phyloP scores from a whole-genome alignment of 805 yeast species.

The Yamadazyma philogaea region DNA sequence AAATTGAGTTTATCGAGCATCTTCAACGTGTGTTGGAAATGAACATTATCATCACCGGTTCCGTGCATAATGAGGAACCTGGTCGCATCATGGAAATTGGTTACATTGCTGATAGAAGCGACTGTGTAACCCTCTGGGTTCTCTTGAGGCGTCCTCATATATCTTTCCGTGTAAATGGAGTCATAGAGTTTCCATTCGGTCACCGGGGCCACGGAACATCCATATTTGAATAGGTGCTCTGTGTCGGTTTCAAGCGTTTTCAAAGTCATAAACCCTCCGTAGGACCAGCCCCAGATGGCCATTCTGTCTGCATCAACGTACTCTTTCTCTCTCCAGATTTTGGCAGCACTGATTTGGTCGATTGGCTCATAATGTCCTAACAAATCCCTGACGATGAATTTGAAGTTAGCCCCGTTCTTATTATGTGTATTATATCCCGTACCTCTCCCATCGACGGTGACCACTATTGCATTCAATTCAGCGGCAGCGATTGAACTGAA shows the following conservation, averaged over 20 bases:
- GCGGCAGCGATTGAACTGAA: constrained; percentile 80
- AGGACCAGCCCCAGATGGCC: constrained; percentile 98
- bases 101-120: constrained; percentile 55
- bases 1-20: constrained; percentile 66
- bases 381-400: constrained; percentile 75
- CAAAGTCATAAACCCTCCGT: constrained; percentile 91
- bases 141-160: constrained; percentile 78
- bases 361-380: constrained; percentile 78
- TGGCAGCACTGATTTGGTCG: constrained; percentile 87
- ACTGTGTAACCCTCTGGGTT: constrained; percentile 61
- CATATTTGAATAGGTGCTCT: constrained; percentile 69
- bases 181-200: constrained; percentile 93
- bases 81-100: constrained; percentile 50
- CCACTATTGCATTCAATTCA: constrained; percentile 77
- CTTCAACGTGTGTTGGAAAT: constrained; percentile 82
- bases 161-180: constrained; percentile 91
- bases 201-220: constrained; percentile 96
- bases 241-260: constrained; percentile 87
- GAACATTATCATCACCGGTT: constrained; percentile 96
- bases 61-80: constrained; percentile 93
- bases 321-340: constrained; percentile 54
- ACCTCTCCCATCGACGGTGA: constrained; percentile 95
- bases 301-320: constrained; percentile 65
- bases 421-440: constrained; percentile 79
- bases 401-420: constrained; percentile 52